phyloP scores from a whole-genome alignment of 2,329 filamentous ascomycete species.

The Lomentospora prolificans region DNA sequence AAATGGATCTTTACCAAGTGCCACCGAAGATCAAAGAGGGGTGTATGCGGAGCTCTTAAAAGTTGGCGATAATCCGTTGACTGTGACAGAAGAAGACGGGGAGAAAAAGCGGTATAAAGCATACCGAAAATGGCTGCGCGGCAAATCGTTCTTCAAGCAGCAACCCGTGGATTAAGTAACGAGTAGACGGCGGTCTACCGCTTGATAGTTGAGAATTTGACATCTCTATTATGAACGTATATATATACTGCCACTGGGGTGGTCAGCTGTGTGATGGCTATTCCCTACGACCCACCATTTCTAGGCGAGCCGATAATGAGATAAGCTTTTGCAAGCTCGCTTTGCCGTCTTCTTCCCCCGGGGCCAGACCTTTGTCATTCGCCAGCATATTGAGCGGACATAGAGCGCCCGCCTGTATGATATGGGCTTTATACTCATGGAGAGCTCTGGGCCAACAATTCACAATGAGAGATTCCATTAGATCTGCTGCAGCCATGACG shows the following conservation, averaged over 20 bases:
- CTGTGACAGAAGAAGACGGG: slow-evolving; percentile 76
- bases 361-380: neutral
- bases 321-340: slow-evolving; percentile 1
- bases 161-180: slow-evolving; percentile 48
- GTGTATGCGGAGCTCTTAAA: slow-evolving; percentile 70
- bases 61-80: slow-evolving; percentile 73
- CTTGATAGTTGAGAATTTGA: too few species aligned
- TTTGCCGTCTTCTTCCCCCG: neutral
- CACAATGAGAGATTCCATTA: slow-evolving; percentile 47
- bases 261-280: too few species aligned
- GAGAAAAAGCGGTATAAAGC: slow-evolving; percentile 94
- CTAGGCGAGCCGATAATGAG: neutral
- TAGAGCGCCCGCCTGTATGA: slow-evolving; percentile 50
- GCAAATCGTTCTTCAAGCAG: slow-evolving; percentile 95
- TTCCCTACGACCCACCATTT: too few species aligned
- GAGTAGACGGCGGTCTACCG: too few species aligned
- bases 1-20: slow-evolving; percentile 43
- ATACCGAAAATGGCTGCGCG: slow-evolving; percentile 87
- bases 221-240: neutral
- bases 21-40: slow-evolving; percentile 25
- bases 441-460: slow-evolving; percentile 65
- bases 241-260: slow-evolving; percentile 7
- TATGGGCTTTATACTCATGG: slow-evolving; percentile 12
- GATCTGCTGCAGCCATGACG: slow-evolving; percentile 39
- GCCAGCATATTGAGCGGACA: slow-evolving; percentile 49